Base-by-base conservation (phyloP, 2,329 filamentous ascomycete species). In the Trichophyton verrucosum region DNA sequence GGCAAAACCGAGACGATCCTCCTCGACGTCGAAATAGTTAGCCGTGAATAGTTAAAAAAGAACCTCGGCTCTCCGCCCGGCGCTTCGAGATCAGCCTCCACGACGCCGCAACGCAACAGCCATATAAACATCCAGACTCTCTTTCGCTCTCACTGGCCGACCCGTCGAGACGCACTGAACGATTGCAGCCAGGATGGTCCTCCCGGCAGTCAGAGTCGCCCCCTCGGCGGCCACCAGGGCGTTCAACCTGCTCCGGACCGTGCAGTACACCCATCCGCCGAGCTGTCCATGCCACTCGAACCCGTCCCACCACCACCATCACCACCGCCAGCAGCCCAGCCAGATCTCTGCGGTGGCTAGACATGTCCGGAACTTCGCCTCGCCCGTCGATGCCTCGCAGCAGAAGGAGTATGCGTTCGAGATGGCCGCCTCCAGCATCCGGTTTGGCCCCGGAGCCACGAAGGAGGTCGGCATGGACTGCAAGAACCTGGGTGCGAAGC, bases 401-500 rank as follows among this genome's bases (percentile, higher is more conserved):
- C 83, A 91, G 69, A 96, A 95, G 73, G 94, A 99, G 73, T 99
- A 99, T 76, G 94, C 94, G 13, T 99, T 99, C 71, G 94, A 99
- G 74, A 95, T 99, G 92, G 94, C 94, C 0, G 91, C 94, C 1
- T 95, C 89, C 0, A 89, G 87, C 30, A 96, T 99, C 69, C 85
- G 94, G 11, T 99, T 97, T 68, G 94, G 94, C 0, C 89, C 90
- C 0, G 94, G 94, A 4, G 88, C 87, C 61, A 99, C 94, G 24
- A 89, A 90, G 74, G 94, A 99, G 75, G 91, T 99, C 20, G 94
- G 94, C 65, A 97, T 97, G 94, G 94, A 99, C 75, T 86, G 97
- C 67, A 87, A 85, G 75, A 97, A 99, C 72, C 81, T 99, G 80
- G 88, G 88, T 13, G 86, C 87, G 5, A 88, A 89, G 77, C 86